Percentiles rank a stretch among this genome's conserved stretches.
phyloP scores from a whole-genome alignment of 495 filamentous ascomycete species.

The Endocarpon pusillum region DNA sequence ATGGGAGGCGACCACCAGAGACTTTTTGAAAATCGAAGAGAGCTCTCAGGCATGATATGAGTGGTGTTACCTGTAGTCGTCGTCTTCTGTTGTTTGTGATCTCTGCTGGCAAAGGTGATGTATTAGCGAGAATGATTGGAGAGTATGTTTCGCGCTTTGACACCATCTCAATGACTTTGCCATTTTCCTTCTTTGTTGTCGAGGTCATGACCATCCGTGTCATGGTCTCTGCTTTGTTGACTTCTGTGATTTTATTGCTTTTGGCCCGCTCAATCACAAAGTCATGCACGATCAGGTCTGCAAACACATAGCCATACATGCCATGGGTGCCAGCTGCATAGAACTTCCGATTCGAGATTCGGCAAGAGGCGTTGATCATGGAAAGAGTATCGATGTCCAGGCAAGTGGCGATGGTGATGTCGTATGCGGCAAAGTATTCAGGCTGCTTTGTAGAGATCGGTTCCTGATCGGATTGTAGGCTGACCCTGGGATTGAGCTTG shows the following conservation, averaged over 20 bases:
- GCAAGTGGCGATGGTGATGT: slow-evolving; percentile 84
- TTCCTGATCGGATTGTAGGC: slow-evolving; percentile 45
- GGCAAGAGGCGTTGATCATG: slow-evolving; percentile 66
- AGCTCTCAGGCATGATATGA: slow-evolving; percentile 65
- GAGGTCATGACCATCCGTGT: slow-evolving; percentile 62
- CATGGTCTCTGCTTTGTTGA: slow-evolving; percentile 44
- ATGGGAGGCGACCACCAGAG: slow-evolving; percentile 36
- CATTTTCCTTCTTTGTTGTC: slow-evolving; percentile 52
- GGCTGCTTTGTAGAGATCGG: slow-evolving; percentile 44
- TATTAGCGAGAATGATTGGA: slow-evolving; percentile 62
- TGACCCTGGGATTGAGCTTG: slow-evolving; percentile 80
- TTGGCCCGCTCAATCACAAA: slow-evolving; percentile 75
- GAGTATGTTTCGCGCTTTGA: slow-evolving; percentile 83
- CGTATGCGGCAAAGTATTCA: slow-evolving; percentile 59
- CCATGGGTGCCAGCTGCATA: slow-evolving; percentile 82
- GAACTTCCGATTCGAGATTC: slow-evolving; percentile 57
- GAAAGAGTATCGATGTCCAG: slow-evolving; percentile 54
- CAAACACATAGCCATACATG: slow-evolving; percentile 88
- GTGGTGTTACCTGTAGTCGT: slow-evolving; percentile 56
- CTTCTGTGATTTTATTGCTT: slow-evolving; percentile 49
- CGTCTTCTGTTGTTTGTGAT: slow-evolving; percentile 46
- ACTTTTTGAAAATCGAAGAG: slow-evolving; percentile 59
- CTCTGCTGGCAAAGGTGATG: slow-evolving; percentile 53
- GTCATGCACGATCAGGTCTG: slow-evolving; percentile 73
- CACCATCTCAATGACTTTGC: slow-evolving; percentile 69